These are phyloP conservation scores for Sporisorium exsertum DNA, from an alignment of 1,284 basidiomycete genomes.

Conservation along the genomic window DNA sequence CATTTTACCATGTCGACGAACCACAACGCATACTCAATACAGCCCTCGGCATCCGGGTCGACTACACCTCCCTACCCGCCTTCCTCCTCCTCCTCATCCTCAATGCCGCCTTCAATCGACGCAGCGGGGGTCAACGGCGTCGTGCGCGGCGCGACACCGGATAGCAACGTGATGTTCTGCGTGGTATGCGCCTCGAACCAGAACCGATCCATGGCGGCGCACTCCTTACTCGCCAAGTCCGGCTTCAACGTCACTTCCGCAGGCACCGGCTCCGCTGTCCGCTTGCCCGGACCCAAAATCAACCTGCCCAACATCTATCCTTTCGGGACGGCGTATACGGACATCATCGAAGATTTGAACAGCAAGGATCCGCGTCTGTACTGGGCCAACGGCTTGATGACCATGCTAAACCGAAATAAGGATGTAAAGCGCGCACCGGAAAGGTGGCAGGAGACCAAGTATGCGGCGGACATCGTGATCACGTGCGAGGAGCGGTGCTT, in stretches of 20 bases:
- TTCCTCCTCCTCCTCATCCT: constrained; percentile 4
- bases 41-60: constrained; percentile 9
- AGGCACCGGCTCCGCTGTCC: constrained; percentile 96
- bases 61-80: constrained; percentile 16
- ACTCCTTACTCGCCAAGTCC: constrained; percentile 85
- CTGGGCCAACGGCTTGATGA: constrained; percentile 92
- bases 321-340: constrained; percentile 98
- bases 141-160: constrained; percentile 16
- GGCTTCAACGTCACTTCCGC: constrained; percentile 91
- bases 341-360: constrained; percentile 92
- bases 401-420: constrained; percentile 97
- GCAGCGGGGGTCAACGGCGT: constrained; percentile 26
- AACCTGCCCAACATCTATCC: constrained; percentile 97
- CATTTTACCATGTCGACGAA: constrained; percentile 17
- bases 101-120: background rate
- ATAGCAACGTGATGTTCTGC: constrained; percentile 76
- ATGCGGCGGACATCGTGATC: constrained; percentile 92
- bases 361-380: constrained; percentile 86
- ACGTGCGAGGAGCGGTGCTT: constrained; percentile 99
- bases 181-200: constrained; percentile 98
- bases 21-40: constrained; percentile 30
- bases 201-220: constrained; percentile 99
- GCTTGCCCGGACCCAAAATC: constrained; percentile 92
- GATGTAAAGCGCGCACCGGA: constrained; percentile 92
- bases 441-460: constrained; percentile 91